Base-by-base conservation (phyloP, 2,329 filamentous ascomycete genomes). In the Cercospora zeina region DNA sequence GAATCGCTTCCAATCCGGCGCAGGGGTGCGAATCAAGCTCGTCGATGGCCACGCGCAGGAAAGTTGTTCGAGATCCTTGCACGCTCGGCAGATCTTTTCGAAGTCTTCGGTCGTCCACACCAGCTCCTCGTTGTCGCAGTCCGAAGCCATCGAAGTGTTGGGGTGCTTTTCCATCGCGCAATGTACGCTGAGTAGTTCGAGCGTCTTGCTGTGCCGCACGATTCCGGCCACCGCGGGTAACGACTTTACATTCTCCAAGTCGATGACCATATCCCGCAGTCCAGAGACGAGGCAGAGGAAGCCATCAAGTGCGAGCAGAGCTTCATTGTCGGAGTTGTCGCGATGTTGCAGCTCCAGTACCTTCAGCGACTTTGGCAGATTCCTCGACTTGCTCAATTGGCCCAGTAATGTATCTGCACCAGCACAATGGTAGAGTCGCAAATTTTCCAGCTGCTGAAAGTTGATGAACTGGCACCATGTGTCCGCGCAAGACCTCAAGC, bases 381-480 rank as follows among this genome's bases (percentile, higher is more conserved):
- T 74, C 1, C 72, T 72, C 57, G 77, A 77, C 66, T 78, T 80
- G 70, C 78, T 77, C 24, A 82, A 69, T 65, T 81, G 77, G 2
- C 79, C 78, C 16, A 81, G 75, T 4, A 82, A 68, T 1, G 78
- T 73, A 60, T 81, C 80, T 3, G 77, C 79, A 3, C 79, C 80
- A 3, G 77, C 64, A 61, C 80, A 82, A 42, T 74, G 73, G 61
- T 78, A 79, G 6, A 81, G 65, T 2, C 77, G 73, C 14, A 82
- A 72, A 47, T 73, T 73, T 62, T 78, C 75, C 37, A 82, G 68
- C 3, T 74, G 71, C 16, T 73, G 73, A 61, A 82, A 81, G 62
- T 81, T 73, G 63, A 82, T 75, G 57, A 80, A 59, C 58, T 76
- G 77, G 71, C 79, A 80, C 69, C 80, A 82, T 2, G 78, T 79